A percentile compares a stretch with the other conserved stretches of the same genome.
phyloP scores from a whole-genome alignment of 2,329 filamentous ascomycete species.

The Knoxdaviesia capensis region DNA sequence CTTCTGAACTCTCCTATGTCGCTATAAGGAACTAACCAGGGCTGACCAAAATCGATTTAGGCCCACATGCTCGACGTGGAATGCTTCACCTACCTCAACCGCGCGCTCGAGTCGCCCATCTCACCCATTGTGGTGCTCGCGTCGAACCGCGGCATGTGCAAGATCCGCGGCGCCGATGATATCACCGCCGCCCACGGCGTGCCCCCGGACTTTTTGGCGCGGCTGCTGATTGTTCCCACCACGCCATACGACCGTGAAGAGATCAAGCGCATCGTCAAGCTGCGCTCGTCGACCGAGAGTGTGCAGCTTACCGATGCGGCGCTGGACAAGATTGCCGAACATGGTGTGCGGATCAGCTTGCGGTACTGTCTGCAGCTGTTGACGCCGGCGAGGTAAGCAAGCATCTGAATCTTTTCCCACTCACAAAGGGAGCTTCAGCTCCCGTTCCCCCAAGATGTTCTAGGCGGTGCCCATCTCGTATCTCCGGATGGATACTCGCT shows the following conservation, averaged over 20 bases:
- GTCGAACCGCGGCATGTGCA: slow-evolving; percentile 86
- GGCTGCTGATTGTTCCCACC: slow-evolving; percentile 89
- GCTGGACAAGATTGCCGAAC: slow-evolving; percentile 67
- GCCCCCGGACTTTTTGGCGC: slow-evolving; percentile 78
- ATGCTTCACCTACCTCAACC: slow-evolving; percentile 97
- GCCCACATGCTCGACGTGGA: slow-evolving; percentile 99
- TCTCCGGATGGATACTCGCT: too few species aligned
- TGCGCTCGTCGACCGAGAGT: slow-evolving; percentile 65
- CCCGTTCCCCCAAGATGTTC: background rate
- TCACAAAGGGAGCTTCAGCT: too few species aligned
- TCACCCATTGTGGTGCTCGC: slow-evolving; percentile 94
- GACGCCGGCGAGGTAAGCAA: slow-evolving; percentile 52
- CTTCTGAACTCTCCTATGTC: background rate
- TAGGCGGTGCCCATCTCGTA: background rate
- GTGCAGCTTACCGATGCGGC: slow-evolving; percentile 64
- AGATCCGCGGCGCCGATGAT: slow-evolving; percentile 71
- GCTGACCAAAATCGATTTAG: slow-evolving; percentile 12
- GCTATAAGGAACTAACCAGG: background rate
- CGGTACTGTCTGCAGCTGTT: slow-evolving; percentile 86
- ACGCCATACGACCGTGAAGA: slow-evolving; percentile 74
- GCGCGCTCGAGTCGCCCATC: slow-evolving; percentile 85
- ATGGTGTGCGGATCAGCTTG: slow-evolving; percentile 76
- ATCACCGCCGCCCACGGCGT: slow-evolving; percentile 81
- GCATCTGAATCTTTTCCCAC: background rate
- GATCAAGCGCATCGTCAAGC: slow-evolving; percentile 78